Evolutionary conservation across 2,329 filamentous ascomycete species (phyloP), one percentile per base, ranked within the genome.

Genomic region (Neofusicoccum cordaticola): DNA sequence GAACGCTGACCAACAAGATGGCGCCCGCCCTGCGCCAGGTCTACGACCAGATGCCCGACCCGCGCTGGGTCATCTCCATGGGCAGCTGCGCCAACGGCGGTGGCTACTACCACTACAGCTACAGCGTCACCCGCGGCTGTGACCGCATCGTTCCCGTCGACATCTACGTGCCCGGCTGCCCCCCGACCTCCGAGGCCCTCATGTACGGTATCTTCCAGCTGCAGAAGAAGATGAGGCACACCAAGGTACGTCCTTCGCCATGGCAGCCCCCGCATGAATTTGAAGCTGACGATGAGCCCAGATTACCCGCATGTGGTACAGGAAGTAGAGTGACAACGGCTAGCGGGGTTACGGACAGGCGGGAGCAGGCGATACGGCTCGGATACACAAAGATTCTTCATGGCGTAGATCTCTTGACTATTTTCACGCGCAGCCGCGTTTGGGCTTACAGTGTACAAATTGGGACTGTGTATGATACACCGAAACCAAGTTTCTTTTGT

Each of bases 1-100:
- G 93, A 66, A 97, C 93, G 35, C 85, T 97, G 67, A 96, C 92
- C 71, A 97, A 97, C 84, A 97, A 97, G 84, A 97, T 97, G 93
- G 92, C 92, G 0, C 92, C 93, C 2, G 93, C 93, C 39, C 82
- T 97, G 74, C 85, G 93, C 78, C 91, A 95, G 80, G 90, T 96
- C 67, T 97, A 97, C 81, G 93, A 97, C 78, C 93, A 96, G 83
- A 96, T 96, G 92, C 92, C 92, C 35, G 92, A 96, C 37, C 92
- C 92, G 31, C 86, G 90, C 74, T 96, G 92, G 92, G 92, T 94
- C 22, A 85, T 90, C 72, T 91, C 88, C 71, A 94, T 94, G 91
- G 91, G 91, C 12, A 91, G 88, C 73, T 94, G 91, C 77, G 91
- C 91, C 66, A 93, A 93, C 78, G 91, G 91, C 60, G 91, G 91